These are phyloP conservation scores for Hymenoscyphus fraxineus DNA, from an alignment of 2,329 filamentous ascomycete species.

Conservation along the genomic window DNA sequence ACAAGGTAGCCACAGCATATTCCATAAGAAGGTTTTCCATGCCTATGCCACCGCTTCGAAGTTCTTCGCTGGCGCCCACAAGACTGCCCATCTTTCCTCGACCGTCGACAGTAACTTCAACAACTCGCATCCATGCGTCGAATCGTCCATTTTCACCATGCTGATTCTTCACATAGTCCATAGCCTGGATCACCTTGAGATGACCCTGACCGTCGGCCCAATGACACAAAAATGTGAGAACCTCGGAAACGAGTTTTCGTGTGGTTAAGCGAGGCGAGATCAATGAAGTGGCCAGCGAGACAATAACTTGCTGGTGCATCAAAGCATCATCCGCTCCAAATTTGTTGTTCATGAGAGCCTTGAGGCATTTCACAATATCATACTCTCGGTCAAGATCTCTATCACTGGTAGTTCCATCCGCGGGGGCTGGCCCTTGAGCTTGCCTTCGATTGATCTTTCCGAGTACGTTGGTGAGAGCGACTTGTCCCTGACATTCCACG, in stretches of 20 bases:
- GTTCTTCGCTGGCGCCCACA: slow-evolving; percentile 93
- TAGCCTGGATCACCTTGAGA: slow-evolving; percentile 85
- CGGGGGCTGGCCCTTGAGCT: slow-evolving; percentile 60
- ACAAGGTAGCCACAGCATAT: slow-evolving; percentile 91
- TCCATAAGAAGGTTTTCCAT: slow-evolving; percentile 99
- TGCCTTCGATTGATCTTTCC: slow-evolving; percentile 89
- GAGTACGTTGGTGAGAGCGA: slow-evolving; percentile 90
- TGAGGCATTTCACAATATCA: slow-evolving; percentile 95
- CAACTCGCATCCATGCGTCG: slow-evolving; percentile 97
- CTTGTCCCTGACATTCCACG: slow-evolving; percentile 94
- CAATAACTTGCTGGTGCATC: slow-evolving; percentile 81
- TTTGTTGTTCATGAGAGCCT: slow-evolving; percentile 98
- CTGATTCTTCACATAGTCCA: slow-evolving; percentile 85
- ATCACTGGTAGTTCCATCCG: slow-evolving; percentile 52
- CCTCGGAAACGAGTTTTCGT: slow-evolving; percentile 90
- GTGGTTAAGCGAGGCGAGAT: slow-evolving; percentile 88
- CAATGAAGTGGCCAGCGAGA: slow-evolving; percentile 80
- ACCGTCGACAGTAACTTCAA: slow-evolving; percentile 94
- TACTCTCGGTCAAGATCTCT: slow-evolving; percentile 75
- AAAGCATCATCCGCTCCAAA: slow-evolving; percentile 96
- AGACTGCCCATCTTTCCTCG: slow-evolving; percentile 98
- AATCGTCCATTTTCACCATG: slow-evolving; percentile 93
- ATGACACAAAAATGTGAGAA: slow-evolving; percentile 92
- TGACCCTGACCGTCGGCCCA: slow-evolving; percentile 89
- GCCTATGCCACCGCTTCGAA: slow-evolving; percentile 91